Evolutionary conservation across 2,329 filamentous ascomycete species (phyloP).

Genomic region (Xylariomycetidae sp.): DNA sequence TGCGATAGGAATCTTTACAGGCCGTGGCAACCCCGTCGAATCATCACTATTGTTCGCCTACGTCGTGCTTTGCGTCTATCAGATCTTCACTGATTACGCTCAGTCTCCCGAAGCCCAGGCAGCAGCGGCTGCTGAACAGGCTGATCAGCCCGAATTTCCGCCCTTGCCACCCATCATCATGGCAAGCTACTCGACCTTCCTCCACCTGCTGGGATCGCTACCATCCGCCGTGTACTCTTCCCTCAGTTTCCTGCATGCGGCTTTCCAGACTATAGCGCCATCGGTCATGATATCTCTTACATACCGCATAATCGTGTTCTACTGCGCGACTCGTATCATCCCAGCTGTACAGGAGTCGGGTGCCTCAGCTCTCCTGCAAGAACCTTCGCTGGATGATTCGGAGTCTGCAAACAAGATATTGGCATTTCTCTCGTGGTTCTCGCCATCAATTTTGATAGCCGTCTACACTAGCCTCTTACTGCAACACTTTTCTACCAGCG

Average conservation of each 20-base stretch:
- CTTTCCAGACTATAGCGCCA: conserved; percentile 91
- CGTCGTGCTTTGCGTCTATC: conserved; percentile 96
- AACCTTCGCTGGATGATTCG: conserved; percentile 78
- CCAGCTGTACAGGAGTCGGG: conserved; percentile 87
- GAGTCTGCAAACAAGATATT: conserved; percentile 78
- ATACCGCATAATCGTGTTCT: conserved; percentile 92
- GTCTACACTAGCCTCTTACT: conserved; percentile 94
- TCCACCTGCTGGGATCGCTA: conserved; percentile 78
- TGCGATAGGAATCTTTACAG: conserved; percentile 89
- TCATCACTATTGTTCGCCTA: conserved; percentile 95
- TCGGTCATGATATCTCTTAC: conserved; percentile 93
- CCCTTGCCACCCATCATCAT: conserved; percentile 97
- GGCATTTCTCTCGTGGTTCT: conserved; percentile 87
- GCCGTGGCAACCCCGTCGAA: conserved; percentile 90
- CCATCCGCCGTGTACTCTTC: conserved; percentile 78
- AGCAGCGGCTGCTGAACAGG: conserved; percentile 42
- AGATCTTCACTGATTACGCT: conserved; percentile 98
- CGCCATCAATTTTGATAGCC: conserved; percentile 87
- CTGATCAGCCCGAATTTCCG: conserved; percentile 78
- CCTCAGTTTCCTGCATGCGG: conserved; percentile 82
- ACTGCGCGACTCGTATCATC: conserved; percentile 92
- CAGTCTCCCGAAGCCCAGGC: conserved; percentile 65
- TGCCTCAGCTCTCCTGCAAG: conserved; percentile 75
- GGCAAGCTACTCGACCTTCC: conserved; percentile 90
- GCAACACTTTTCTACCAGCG: conserved; percentile 85